phyloP scores from a whole-genome alignment of 805 yeast genomes.

The Kuraishia floccosa region DNA sequence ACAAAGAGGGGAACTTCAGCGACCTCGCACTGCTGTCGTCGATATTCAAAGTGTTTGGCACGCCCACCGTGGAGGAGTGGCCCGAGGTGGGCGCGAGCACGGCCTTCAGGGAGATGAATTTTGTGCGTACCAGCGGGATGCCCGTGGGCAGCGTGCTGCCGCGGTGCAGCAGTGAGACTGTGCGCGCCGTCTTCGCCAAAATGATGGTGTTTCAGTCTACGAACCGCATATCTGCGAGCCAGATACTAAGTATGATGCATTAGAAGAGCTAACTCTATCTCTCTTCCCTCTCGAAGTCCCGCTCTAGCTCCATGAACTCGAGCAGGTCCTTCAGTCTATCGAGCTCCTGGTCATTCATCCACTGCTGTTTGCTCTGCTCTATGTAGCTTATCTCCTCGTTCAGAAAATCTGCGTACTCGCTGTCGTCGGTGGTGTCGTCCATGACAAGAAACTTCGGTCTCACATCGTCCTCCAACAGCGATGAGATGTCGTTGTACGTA shows the following conservation, averaged over 20 bases:
- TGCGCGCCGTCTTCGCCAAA: constrained; percentile 19
- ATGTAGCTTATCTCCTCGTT: background rate
- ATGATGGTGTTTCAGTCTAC: constrained; percentile 32
- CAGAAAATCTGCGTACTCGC: background rate
- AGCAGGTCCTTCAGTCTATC: constrained; percentile 1
- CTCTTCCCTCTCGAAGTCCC: constrained; percentile 3
- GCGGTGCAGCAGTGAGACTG: constrained; percentile 10
- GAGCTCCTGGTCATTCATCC: constrained; percentile 1
- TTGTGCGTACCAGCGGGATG: constrained; percentile 11
- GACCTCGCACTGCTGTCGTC: constrained; percentile 50
- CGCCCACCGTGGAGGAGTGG: constrained; percentile 38
- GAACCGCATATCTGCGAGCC: constrained; percentile 17
- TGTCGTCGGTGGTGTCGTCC: background rate
- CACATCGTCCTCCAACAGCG: constrained; percentile 1
- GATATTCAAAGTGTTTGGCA: constrained; percentile 49
- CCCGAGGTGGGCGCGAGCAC: constrained; percentile 26
- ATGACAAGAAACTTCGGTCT: background rate
- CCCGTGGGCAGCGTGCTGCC: constrained; percentile 21
- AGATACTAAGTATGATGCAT: constrained; percentile 9
- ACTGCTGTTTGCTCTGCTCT: background rate
- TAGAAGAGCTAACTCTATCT: constrained; percentile 13
- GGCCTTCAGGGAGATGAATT: constrained; percentile 21
- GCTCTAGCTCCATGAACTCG: constrained; percentile 1
- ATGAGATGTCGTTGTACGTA: background rate
- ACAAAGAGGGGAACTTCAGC: constrained; percentile 26